These are phyloP conservation scores for Moesziomyces globuligerus DNA, from an alignment of 1,284 basidiomycete genomes.

Conservation along the genomic window DNA sequence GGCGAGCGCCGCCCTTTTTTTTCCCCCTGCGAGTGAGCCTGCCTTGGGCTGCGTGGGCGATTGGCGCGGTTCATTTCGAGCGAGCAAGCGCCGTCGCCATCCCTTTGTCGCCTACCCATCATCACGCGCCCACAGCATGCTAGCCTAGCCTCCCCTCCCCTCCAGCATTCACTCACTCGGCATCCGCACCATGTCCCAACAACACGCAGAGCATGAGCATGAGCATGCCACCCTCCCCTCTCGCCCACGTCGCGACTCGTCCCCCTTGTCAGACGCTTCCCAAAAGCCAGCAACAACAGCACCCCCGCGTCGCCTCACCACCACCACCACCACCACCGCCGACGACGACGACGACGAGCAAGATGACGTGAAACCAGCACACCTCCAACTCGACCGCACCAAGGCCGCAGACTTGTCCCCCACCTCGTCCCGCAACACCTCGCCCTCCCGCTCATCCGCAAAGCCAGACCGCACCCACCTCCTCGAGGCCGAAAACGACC, in stretches of 20 bases:
- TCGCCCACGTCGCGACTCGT: slow-evolving; percentile 41
- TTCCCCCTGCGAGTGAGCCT: too few relatives aligned
- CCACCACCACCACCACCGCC: neutral
- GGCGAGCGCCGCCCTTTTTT: too few relatives aligned
- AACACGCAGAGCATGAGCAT: too few relatives aligned
- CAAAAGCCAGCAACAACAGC: slow-evolving; percentile 3
- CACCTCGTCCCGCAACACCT: slow-evolving; percentile 35
- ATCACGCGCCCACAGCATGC: too few relatives aligned
- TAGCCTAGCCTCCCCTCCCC: too few relatives aligned
- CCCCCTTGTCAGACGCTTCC: slow-evolving; percentile 37
- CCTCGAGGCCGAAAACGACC: slow-evolving; percentile 58
- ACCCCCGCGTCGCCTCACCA: too few relatives aligned
- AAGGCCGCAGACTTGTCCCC: slow-evolving; percentile 25
- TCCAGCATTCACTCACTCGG: too few relatives aligned
- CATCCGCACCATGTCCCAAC: too few relatives aligned
- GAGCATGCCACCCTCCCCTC: neutral
- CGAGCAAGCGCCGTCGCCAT: too few relatives aligned
- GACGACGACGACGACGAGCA: slow-evolving; percentile 13
- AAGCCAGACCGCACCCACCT: slow-evolving; percentile 48
- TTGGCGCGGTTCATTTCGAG: too few relatives aligned
- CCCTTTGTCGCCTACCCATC: too few relatives aligned
- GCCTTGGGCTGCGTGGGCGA: too few relatives aligned
- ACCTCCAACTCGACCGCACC: slow-evolving; percentile 40
- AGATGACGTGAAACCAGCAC: slow-evolving; percentile 21
- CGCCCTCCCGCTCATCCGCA: slow-evolving; percentile 34